Evolutionary conservation across 2,329 filamentous ascomycete species (phyloP).

Genomic region (Chrysoporthe puriensis): DNA sequence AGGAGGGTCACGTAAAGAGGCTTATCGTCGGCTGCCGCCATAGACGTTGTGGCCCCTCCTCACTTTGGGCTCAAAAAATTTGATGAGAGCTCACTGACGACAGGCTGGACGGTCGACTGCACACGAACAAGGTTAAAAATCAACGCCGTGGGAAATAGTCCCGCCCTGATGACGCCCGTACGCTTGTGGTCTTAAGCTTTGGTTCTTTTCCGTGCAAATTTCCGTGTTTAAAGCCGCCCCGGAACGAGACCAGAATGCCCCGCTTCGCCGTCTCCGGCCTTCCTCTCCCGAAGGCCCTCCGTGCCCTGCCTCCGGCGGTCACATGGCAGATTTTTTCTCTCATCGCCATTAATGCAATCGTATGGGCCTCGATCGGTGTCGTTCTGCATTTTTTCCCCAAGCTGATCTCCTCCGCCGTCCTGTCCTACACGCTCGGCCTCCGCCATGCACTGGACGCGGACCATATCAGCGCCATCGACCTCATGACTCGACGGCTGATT

Average conservation of each 20-base stretch:
- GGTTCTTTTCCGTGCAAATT: not conserved
- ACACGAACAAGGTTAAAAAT: not conserved
- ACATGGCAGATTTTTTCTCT: conserved; percentile 56
- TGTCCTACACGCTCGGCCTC: conserved; percentile 87
- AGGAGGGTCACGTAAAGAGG: conserved; percentile 16
- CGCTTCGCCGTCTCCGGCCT: conserved; percentile 28
- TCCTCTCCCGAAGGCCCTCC: conserved; percentile 36
- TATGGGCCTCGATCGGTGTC: conserved; percentile 59
- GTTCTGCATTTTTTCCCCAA: conserved; percentile 58
- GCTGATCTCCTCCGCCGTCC: conserved; percentile 77
- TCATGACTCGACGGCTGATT: conserved; percentile 89
- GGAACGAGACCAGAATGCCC: conserved; percentile 21
- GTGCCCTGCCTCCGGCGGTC: conserved; percentile 38
- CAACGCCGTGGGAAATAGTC: not conserved
- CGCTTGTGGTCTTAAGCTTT: not conserved
- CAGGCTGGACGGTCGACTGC: not conserved
- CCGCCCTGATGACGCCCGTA: not conserved
- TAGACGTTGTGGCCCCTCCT: not conserved
- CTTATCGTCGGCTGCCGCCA: conserved; percentile 4
- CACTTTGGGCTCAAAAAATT: conserved; percentile 3
- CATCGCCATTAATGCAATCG: conserved; percentile 52
- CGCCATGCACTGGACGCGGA: conserved; percentile 98
- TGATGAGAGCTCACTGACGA: not conserved
- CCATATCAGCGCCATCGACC: conserved; percentile 83
- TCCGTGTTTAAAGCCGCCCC: not conserved